Percentiles rank a stretch among this genome's conserved stretches.
These are phyloP conservation scores for Candida golubevii DNA, from an alignment of 805 yeast species.

Conservation along the genomic window DNA sequence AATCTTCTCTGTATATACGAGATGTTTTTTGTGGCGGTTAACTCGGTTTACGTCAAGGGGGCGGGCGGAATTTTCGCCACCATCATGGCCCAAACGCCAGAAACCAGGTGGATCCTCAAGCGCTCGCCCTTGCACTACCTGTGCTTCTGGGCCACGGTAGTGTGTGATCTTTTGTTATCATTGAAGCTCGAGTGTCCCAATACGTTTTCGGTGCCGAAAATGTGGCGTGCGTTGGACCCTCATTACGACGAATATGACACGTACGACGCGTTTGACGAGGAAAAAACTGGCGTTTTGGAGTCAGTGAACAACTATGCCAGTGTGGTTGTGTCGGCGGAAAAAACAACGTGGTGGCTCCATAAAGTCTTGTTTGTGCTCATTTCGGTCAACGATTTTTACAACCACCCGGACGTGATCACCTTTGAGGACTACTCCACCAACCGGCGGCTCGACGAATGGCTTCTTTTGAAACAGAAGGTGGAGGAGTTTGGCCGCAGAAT, in stretches of 20 bases:
- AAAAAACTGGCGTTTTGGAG: slow-evolving; percentile 2
- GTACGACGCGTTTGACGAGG: slow-evolving; percentile 7
- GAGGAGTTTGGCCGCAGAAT: slow-evolving; percentile 27
- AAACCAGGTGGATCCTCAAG: slow-evolving; percentile 20
- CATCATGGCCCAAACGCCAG: slow-evolving; percentile 20
- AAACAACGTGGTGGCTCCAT: slow-evolving; percentile 36
- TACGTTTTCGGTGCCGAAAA: slow-evolving; percentile 28
- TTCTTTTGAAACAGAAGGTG: slow-evolving; percentile 21
- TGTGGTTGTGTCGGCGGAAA: slow-evolving; percentile 11
- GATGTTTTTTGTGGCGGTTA: slow-evolving; percentile 34
- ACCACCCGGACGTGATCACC: slow-evolving; percentile 24
- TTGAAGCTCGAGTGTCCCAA: slow-evolving; percentile 28
- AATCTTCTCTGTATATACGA: slow-evolving; percentile 36
- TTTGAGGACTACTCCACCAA: slow-evolving; percentile 23
- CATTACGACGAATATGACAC: slow-evolving; percentile 18
- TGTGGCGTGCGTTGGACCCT: slow-evolving; percentile 34
- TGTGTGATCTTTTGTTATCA: slow-evolving; percentile 34
- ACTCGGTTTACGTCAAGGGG: slow-evolving; percentile 35
- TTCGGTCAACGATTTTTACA: slow-evolving; percentile 27
- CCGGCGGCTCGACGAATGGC: slow-evolving; percentile 25
- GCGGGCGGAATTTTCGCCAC: slow-evolving; percentile 32
- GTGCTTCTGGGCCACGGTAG: slow-evolving; percentile 35
- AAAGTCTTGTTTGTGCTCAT: slow-evolving; percentile 26
- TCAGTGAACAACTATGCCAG: slow-evolving; percentile 6
- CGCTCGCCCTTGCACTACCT: slow-evolving; percentile 28